A percentile compares a stretch with the other conserved stretches of the same genome.
Evolutionary conservation across 768 basidiomycete genomes (phyloP).

Genomic region (Imleria badia): DNA sequence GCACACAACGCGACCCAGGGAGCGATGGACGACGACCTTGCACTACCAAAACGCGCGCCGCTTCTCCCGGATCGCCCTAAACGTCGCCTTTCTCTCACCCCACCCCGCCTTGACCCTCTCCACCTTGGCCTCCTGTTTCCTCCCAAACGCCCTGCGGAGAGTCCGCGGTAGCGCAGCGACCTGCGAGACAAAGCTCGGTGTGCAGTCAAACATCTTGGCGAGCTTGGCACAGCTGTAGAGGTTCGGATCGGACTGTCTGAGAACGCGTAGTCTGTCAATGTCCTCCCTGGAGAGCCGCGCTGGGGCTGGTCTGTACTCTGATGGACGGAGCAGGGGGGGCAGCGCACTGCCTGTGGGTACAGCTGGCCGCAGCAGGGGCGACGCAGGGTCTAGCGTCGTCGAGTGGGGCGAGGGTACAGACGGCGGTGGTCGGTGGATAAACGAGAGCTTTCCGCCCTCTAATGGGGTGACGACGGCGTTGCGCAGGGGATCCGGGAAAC

Average conservation of each 20-base stretch:
- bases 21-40: conserved; percentile 9
- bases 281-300: conserved; percentile 50
- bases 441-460: conserved; percentile 60
- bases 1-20: background rate
- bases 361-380: conserved; percentile 60
- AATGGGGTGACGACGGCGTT: conserved; percentile 52
- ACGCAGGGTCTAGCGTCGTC: conserved; percentile 64
- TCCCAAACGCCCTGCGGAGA: conserved; percentile 43
- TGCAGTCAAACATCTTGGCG: conserved; percentile 77
- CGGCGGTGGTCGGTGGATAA: conserved; percentile 84
- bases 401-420: conserved; percentile 73
- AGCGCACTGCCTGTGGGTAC: conserved; percentile 32
- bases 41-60: conserved; percentile 70
- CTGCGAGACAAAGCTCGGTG: conserved; percentile 61
- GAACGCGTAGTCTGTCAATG: conserved; percentile 54
- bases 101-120: conserved; percentile 52
- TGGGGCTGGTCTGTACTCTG: conserved; percentile 32
- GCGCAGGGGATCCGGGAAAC: conserved; percentile 55
- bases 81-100: conserved; percentile 67
- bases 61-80: conserved; percentile 63
- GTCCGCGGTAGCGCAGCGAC: conserved; percentile 61
- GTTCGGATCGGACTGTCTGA: conserved; percentile 57
- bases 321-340: conserved; percentile 50
- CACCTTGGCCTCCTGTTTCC: conserved; percentile 46
- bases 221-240: conserved; percentile 62